Percentiles rank a stretch among this genome's conserved stretches.
Evolutionary conservation across 768 basidiomycete species (phyloP).

Genomic region (Serpula lacrymans): DNA sequence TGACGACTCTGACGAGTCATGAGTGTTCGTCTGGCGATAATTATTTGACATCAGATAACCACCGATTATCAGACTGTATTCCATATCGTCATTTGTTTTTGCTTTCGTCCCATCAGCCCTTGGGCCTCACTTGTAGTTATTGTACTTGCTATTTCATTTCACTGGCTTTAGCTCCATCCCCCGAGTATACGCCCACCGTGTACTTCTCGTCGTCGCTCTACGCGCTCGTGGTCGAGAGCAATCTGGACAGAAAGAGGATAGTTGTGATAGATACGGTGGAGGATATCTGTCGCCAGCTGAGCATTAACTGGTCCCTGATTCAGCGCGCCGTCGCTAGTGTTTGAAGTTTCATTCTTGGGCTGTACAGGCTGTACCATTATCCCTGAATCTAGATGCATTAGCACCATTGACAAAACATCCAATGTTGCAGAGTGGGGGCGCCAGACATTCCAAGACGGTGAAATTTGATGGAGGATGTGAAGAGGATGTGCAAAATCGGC

Average conservation of each 20-base stretch:
- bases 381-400: constrained; percentile 50
- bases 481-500: constrained; percentile 59
- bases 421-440: constrained; percentile 53
- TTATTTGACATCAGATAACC: too few species aligned
- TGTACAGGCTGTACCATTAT: constrained; percentile 41
- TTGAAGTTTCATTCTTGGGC: constrained; percentile 18
- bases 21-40: constrained; percentile 13
- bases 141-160: constrained; percentile 7
- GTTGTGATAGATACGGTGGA: constrained; percentile 43
- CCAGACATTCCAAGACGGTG: constrained; percentile 66
- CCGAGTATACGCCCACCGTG: constrained; percentile 17
- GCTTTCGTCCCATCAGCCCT: constrained; percentile 7
- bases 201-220: constrained; percentile 26
- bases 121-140: constrained; percentile 7
- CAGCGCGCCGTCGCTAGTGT: constrained; percentile 13
- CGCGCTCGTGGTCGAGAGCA: constrained; percentile 30
- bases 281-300: constrained; percentile 36
- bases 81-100: too few species aligned
- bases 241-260: constrained; percentile 45
- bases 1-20: constrained; percentile 64
- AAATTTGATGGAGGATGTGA: constrained; percentile 56
- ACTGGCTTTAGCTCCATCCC: constrained; percentile 18
- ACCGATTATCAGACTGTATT: too few species aligned
- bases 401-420: constrained; percentile 41
- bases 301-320: constrained; percentile 19